A percentile compares a stretch with the other conserved stretches of the same genome.
Evolutionary conservation across 2,329 filamentous ascomycete species (phyloP).

Genomic region (Aspergillus tanneri): DNA sequence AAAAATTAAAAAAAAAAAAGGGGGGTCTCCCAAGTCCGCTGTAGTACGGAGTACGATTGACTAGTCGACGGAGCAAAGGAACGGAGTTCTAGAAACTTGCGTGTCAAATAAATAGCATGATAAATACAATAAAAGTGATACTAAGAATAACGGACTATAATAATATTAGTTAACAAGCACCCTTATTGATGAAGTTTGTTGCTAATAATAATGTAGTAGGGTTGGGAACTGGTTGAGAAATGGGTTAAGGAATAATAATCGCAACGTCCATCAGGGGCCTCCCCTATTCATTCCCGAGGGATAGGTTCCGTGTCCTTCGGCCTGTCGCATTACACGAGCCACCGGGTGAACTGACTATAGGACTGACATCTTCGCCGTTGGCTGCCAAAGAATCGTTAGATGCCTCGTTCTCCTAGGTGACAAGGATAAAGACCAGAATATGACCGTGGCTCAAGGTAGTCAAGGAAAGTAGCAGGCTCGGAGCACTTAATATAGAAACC

Average conservation of each 20-base stretch:
- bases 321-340: neutral
- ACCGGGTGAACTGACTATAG: neutral
- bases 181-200: neutral
- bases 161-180: constrained; percentile 12
- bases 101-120: constrained; percentile 17
- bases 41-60: neutral
- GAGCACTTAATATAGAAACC: too few species aligned
- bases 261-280: constrained; percentile 1
- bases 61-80: neutral
- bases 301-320: neutral
- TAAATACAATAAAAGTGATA: constrained; percentile 7
- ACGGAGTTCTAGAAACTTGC: constrained; percentile 7
- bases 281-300: neutral
- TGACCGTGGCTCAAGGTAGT: constrained; percentile 1
- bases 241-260: neutral
- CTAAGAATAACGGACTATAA: constrained; percentile 7
- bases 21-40: neutral
- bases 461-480: too few species aligned
- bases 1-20: neutral
- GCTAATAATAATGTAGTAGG: constrained; percentile 6
- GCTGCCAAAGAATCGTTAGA: neutral
- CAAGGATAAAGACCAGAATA: neutral
- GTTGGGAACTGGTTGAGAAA: neutral
- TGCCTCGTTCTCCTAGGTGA: neutral
- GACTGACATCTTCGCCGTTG: neutral